phyloP scores from a whole-genome alignment of 1,284 basidiomycete species.

The Trichosporon sp. region DNA sequence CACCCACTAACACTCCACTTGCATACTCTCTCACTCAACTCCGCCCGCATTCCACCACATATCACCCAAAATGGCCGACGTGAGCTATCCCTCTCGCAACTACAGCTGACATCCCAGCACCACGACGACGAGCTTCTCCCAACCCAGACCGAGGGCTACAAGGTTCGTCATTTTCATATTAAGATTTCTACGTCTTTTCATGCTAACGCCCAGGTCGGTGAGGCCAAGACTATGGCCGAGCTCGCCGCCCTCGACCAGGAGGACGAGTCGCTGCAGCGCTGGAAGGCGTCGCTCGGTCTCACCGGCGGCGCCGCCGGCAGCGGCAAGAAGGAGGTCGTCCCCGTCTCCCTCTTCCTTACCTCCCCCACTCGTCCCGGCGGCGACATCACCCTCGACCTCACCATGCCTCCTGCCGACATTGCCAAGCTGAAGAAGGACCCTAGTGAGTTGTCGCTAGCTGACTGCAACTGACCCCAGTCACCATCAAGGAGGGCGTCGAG shows the following conservation, averaged over 20 bases:
- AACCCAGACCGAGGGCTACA: constrained; percentile 56
- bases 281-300: constrained; percentile 63
- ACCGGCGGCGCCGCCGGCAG: constrained; percentile 42
- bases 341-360: constrained; percentile 58
- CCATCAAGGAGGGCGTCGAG: constrained; percentile 62
- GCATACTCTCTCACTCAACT: neutral
- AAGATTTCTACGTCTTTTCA: too few relatives aligned
- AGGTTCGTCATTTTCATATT: constrained; percentile 32
- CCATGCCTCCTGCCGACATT: constrained; percentile 52
- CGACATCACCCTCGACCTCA: constrained; percentile 60
- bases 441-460: constrained; percentile 35
- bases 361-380: constrained; percentile 55
- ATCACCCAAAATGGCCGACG: constrained; percentile 8
- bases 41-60: neutral
- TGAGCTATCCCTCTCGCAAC: neutral
- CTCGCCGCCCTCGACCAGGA: constrained; percentile 59
- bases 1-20: neutral
- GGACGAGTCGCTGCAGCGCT: constrained; percentile 62
- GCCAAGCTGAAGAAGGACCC: constrained; percentile 60
- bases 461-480: constrained; percentile 43
- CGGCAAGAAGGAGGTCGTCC: constrained; percentile 55
- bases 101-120: neutral
- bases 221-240: constrained; percentile 60
- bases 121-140: constrained; percentile 51
- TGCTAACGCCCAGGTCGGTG: constrained; percentile 44